Percentiles rank a stretch among this genome's conserved stretches.
phyloP scores from a whole-genome alignment of 73 alveolate genomes.

The Paramecium octaurelia region DNA sequence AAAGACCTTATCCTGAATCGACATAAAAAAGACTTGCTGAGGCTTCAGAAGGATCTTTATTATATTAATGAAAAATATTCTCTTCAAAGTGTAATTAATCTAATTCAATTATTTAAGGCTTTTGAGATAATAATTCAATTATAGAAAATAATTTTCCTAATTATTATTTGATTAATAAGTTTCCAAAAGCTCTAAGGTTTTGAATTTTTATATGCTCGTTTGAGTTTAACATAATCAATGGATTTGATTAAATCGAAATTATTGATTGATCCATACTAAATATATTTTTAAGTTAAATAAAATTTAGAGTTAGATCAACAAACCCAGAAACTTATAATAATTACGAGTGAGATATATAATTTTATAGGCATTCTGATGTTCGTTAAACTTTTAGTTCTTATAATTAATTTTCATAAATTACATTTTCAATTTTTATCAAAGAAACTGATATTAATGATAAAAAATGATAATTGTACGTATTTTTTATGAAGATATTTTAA shows the following conservation, averaged over 20 bases:
- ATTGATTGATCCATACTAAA: neutral
- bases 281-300: neutral
- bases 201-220: neutral
- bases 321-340: neutral
- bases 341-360: neutral
- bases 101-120: neutral
- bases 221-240: neutral
- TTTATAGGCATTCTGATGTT: neutral
- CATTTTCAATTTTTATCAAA: neutral
- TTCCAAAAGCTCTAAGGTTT: neutral
- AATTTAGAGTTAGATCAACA: neutral
- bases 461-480: neutral
- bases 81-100: neutral
- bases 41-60: neutral
- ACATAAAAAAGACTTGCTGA: neutral
- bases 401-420: neutral
- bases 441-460: neutral
- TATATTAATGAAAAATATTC: neutral
- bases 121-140: neutral
- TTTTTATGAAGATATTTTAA: neutral
- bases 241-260: neutral
- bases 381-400: neutral
- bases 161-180: neutral
- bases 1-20: neutral
- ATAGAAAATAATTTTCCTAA: neutral